Conservation (phyloP, 148 eudicot genomes). For the Limonium bicolor region DNA sequence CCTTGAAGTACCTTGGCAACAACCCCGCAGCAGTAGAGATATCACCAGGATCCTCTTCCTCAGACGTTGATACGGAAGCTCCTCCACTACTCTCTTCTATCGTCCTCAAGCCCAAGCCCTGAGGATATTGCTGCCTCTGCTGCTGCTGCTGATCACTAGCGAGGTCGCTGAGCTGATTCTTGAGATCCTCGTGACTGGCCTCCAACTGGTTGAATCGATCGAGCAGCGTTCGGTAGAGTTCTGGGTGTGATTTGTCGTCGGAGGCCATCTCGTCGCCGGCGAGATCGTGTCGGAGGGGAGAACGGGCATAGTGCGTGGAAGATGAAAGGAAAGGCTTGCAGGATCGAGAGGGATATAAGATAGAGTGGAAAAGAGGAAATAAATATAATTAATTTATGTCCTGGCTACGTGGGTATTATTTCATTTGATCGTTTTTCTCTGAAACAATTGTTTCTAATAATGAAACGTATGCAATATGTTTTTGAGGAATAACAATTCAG, state of each 20-base stretch:
- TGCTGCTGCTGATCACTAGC: background rate
- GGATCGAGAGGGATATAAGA: too few species aligned
- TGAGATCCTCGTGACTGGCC: background rate
- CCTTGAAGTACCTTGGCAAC: conserved; percentile 15
- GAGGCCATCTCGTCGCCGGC: background rate
- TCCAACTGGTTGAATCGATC: conserved; percentile 1
- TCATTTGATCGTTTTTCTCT: too few species aligned
- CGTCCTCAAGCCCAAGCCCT: background rate
- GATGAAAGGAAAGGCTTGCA: too few species aligned
- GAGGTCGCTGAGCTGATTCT: background rate
- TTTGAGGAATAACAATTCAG: too few species aligned
- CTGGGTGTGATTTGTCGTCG: conserved; percentile 1
- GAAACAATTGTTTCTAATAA: too few species aligned
- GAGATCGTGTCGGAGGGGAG: background rate
- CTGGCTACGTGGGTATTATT: too few species aligned
- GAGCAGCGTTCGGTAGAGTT: conserved; percentile 1
- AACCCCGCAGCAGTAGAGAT: background rate
- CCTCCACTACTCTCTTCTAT: background rate
- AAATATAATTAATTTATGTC: too few species aligned
- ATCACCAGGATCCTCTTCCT: background rate
- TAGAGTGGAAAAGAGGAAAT: too few species aligned
- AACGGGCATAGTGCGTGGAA: too few species aligned
- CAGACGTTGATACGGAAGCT: background rate
- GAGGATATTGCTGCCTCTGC: background rate
- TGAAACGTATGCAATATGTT: too few species aligned